phyloP scores from a whole-genome alignment of 805 yeast genomes.

The Tetrapisispora iriomotensis region DNA sequence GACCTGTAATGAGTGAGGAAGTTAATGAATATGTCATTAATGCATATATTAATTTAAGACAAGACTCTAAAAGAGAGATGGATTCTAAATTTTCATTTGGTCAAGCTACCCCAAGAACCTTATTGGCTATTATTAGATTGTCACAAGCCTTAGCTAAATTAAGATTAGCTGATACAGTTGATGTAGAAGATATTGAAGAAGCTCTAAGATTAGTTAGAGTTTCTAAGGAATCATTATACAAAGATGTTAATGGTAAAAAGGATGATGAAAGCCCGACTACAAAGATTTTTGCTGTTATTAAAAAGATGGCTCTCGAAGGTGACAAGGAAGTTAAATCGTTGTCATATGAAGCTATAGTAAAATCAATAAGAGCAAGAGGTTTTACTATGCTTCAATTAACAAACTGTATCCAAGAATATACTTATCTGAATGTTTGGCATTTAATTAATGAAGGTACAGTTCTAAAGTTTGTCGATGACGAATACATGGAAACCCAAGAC shows the following conservation, averaged over 20 bases:
- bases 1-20: conserved; percentile 76
- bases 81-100: conserved; percentile 70
- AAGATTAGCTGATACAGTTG: conserved; percentile 66
- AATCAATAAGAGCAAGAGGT: conserved; percentile 67
- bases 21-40: conserved; percentile 83
- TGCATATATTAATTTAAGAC: conserved; percentile 83
- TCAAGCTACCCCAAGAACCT: conserved; percentile 92
- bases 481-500: conserved; percentile 13
- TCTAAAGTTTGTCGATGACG: conserved; percentile 46
- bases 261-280: conserved; percentile 62
- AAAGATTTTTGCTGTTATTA: conserved; percentile 61
- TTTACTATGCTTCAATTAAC: conserved; percentile 71
- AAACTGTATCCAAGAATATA: conserved; percentile 68
- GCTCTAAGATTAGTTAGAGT: conserved; percentile 80
- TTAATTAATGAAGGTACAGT: conserved; percentile 58
- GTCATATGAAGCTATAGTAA: conserved; percentile 42
- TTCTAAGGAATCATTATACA: conserved; percentile 72
- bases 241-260: conserved; percentile 37
- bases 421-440: conserved; percentile 66
- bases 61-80: conserved; percentile 73
- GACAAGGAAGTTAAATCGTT: conserved; percentile 25
- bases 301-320: conserved; percentile 40
- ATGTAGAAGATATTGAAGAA: conserved; percentile 82
- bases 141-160: conserved; percentile 91
- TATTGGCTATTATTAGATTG: conserved; percentile 81